Evolutionary conservation across 2,329 filamentous ascomycete genomes (phyloP).

Genomic region (Sporothrix brunneoviolacea): DNA sequence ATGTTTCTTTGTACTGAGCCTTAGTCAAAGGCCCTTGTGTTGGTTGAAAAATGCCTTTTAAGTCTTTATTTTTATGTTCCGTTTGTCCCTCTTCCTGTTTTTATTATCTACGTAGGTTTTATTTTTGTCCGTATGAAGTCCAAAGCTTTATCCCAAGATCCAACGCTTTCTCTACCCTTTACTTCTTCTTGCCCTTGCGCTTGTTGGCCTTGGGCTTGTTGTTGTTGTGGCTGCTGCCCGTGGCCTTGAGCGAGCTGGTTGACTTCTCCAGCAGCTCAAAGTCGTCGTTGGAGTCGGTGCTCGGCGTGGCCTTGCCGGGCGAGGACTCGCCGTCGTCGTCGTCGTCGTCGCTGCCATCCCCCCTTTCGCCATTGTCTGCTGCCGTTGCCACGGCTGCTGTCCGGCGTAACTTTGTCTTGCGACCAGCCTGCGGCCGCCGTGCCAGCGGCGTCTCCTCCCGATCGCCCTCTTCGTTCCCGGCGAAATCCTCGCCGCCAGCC

Average conservation of each 20-base stretch:
- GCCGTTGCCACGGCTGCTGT: conserved; percentile 6
- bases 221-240: conserved; percentile 29
- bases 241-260: conserved; percentile 49
- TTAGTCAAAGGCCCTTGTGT: background rate
- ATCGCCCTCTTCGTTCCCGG: conserved; percentile 31
- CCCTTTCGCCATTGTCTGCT: no score
- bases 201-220: conserved; percentile 41
- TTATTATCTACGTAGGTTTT: no score
- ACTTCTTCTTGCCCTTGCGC: conserved; percentile 50
- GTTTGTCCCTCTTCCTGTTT: no score
- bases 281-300: conserved; percentile 51
- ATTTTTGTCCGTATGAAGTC: no score
- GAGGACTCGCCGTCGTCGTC: conserved; percentile 42
- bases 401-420: conserved; percentile 1
- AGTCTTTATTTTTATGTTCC: no score
- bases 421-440: background rate
- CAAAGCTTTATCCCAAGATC: background rate
- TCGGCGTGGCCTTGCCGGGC: conserved; percentile 44
- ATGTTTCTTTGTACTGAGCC: background rate
- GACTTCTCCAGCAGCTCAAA: conserved; percentile 60
- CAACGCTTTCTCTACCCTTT: conserved; percentile 8
- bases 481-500: conserved; percentile 29
- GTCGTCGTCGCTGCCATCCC: conserved; percentile 22
- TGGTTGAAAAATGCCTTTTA: no score
- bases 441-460: conserved; percentile 22